Evolutionary conservation across 768 basidiomycete species (phyloP), one percentile per base, ranked within the genome.

Genomic region (Chlorophyllum brunneum): DNA sequence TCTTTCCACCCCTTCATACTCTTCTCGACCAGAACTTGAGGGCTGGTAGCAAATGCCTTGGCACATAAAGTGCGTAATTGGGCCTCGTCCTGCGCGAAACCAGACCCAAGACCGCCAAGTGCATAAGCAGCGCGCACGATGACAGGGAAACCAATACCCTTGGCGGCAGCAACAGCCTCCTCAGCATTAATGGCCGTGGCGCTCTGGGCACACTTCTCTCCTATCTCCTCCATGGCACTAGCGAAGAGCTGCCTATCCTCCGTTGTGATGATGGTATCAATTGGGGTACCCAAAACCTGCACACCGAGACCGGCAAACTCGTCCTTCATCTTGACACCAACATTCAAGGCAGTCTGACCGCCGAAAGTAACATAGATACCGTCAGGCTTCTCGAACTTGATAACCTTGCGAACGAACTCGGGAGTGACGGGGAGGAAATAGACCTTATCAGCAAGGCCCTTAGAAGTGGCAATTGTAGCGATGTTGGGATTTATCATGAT

Each of bases 1-100:
- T 99, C 95, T 72, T 99, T 98, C 95, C 95, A 99, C 2, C 95
- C 95, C 72, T 98, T 98, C 95, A 98, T 98, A 61, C 91, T 94
- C 78, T 85, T 95, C 77, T 99, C 97, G 13, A 99, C 93, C n/a
- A 99, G 77, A 0, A 99, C 95, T 70, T 98, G 97, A 38, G 95
- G 94, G 61, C 92, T 94, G 11, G 93, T 98, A 39, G 95, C 95
- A 64, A 99, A 98, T 8, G 97, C 95, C 73, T 95, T 97, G 59
- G 77, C 80, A 65, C 95, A 98, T 16, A 99, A 73, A 27, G 88
- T 88, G 57, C 82, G 80, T 54, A 99, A 75, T 74, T 98, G 90
- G n/a, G 68, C 75, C 66, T 95, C 94, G 62, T 97, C 76, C 70
- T 95, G 85, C n/a, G 95, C 95, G 61, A 99, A 99, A 27, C 95